Conservation (phyloP, 345 rosid species). For the Citrus maxima region DNA sequence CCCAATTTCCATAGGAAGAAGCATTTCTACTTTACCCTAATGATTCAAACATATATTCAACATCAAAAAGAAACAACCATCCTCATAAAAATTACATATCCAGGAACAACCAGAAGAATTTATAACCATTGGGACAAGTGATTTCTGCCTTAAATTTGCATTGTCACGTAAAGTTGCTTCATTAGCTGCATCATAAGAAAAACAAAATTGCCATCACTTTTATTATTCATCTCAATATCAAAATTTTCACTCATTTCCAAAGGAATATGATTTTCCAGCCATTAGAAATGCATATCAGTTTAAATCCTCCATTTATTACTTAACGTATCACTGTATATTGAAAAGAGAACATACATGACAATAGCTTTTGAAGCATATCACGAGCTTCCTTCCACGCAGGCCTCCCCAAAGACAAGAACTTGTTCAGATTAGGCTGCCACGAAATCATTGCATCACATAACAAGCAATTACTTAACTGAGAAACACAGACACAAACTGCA, state of each 20-base stretch:
- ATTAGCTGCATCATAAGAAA: slow-evolving; percentile 49
- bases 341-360: slow-evolving; percentile 54
- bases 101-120: neutral
- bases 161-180: slow-evolving; percentile 75
- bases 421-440: slow-evolving; percentile 75
- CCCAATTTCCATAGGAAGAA: slow-evolving; percentile 81
- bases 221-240: neutral
- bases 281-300: neutral
- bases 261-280: neutral
- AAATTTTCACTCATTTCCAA: neutral
- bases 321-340: neutral
- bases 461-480: neutral
- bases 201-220: slow-evolving; percentile 1
- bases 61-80: slow-evolving; percentile 3
- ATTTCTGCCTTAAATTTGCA: slow-evolving; percentile 50
- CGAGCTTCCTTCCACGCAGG: slow-evolving; percentile 99
- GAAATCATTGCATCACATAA: slow-evolving; percentile 17
- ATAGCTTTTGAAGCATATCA: slow-evolving; percentile 63
- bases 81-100: slow-evolving; percentile 1
- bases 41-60: slow-evolving; percentile 14
- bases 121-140: slow-evolving; percentile 69
- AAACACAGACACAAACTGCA: too few species aligned
- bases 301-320: neutral
- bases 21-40: slow-evolving; percentile 78
- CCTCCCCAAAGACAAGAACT: slow-evolving; percentile 75